A percentile compares a stretch with the other conserved stretches of the same genome.
These are phyloP conservation scores for Collariella sp. DNA, from an alignment of 495 filamentous ascomycete species.

Conservation along the genomic window DNA sequence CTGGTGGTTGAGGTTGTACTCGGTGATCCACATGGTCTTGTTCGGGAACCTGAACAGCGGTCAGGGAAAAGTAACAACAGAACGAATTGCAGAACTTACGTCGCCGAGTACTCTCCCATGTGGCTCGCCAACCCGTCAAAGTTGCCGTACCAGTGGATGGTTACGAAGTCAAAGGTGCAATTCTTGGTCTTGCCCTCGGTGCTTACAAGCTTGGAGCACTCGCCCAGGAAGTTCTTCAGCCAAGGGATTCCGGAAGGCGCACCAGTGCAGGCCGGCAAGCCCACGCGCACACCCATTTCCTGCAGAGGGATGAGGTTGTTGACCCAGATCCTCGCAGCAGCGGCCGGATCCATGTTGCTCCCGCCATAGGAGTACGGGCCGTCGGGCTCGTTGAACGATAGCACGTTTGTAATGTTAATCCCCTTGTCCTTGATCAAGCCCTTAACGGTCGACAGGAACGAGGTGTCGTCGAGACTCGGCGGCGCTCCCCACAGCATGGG, in stretches of 20 bases:
- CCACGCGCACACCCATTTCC: constrained; percentile 46
- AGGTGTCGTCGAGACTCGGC: constrained; percentile 34
- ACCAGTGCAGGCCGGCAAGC: constrained; percentile 53
- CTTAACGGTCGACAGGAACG: constrained; percentile 48
- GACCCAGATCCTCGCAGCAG: constrained; percentile 58
- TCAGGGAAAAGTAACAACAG: neutral
- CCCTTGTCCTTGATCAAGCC: constrained; percentile 41
- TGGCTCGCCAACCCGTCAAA: constrained; percentile 67
- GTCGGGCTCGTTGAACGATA: constrained; percentile 74
- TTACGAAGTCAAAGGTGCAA: constrained; percentile 64
- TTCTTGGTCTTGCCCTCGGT: constrained; percentile 27
- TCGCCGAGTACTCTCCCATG: constrained; percentile 50
- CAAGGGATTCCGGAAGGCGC: constrained; percentile 49
- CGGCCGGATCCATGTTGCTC: constrained; percentile 43
- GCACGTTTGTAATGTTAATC: constrained; percentile 53
- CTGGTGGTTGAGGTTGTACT: constrained; percentile 50
- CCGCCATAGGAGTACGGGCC: constrained; percentile 45
- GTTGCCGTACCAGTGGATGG: constrained; percentile 69
- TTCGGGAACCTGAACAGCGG: constrained; percentile 43
- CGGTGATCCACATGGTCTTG: constrained; percentile 62
- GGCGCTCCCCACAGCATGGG: constrained; percentile 68
- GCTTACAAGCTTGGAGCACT: constrained; percentile 39
- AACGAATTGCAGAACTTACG: constrained; percentile 24
- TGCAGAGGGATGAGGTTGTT: constrained; percentile 57
- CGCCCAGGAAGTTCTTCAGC: constrained; percentile 53